Evolutionary conservation across 345 rosid species (phyloP), one percentile per base, ranked within the genome.

Genomic region (Orychophragmus violaceus): DNA sequence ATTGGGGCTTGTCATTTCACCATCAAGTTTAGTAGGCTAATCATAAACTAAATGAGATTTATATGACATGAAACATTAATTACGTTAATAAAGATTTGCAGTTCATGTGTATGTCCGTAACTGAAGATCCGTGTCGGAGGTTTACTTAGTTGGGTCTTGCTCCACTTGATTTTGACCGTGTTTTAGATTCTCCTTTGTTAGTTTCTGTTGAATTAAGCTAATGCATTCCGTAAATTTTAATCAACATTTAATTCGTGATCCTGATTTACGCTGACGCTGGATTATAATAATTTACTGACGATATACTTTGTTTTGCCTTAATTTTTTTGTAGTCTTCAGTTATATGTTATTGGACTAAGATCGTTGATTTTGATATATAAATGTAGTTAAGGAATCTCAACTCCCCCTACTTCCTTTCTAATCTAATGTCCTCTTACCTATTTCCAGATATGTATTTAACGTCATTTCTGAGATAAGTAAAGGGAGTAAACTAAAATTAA

Each of bases 71-170:
- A 37, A 1, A 17, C 5, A 8, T 12, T 22, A 14, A 29, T 49
- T 21, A 22, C 50, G 64, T 13, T 6, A 11, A n/a, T 48, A 9
- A 11, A 29, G 10, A 33, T 39, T 29, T 28, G 46, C 66, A 37
- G 21, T 51, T 65, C 67, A 65, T 72, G 55, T 65, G 66, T 49
- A 13, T 29, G 30, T 39, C 66, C 71, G 66, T 53, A 59, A 65
- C 76, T 58, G 21, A 72, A 59, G 66, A 72, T 65, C 71, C 66
- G 24, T 72, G 76, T 72, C 66, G 55, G 62, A 28, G 17, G 10
- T 16, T 21, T 56, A 50, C 32, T 16, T 33, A 7, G 60, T 57
- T 56, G 8, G 8, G 8, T 48, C 27, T 49, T 14, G 36, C 22
- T 13, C 5, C 56, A 28, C 2, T 63, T 48, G 24, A 10, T 48